These are phyloP conservation scores for Musa balbisiana DNA, from an alignment of 202 grass and related monocot genomes.

Conservation along the genomic window DNA sequence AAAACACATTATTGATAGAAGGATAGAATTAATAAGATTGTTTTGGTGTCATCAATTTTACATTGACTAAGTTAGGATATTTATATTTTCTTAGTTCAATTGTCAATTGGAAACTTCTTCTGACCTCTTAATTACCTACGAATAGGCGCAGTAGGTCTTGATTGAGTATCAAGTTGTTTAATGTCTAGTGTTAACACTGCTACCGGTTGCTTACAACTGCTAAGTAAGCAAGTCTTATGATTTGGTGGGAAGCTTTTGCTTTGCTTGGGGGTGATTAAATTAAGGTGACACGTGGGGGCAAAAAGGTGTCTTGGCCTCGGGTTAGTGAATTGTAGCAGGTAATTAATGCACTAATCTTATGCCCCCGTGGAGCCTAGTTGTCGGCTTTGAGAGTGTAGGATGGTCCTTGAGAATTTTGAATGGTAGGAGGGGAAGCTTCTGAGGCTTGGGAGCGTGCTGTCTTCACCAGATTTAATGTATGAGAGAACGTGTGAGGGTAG, in stretches of 20 bases:
- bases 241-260: slow-evolving; percentile 9
- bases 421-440: slow-evolving; percentile 13
- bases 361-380: neutral
- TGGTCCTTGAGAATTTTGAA: slow-evolving; percentile 10
- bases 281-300: slow-evolving; percentile 10
- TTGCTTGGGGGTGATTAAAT: slow-evolving; percentile 1
- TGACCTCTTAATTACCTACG: neutral
- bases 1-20: too few relatives aligned
- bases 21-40: too few relatives aligned
- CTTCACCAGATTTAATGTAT: neutral
- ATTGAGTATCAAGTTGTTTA: neutral
- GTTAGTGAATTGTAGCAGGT: neutral
- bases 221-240: neutral
- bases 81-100: neutral
- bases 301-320: neutral
- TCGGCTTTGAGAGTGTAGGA: slow-evolving; percentile 5
- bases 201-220: neutral
- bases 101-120: neutral
- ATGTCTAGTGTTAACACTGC: neutral
- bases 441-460: neutral
- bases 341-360: neutral
- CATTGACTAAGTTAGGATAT: neutral
- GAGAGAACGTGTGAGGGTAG: too few relatives aligned
- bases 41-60: too few relatives aligned
- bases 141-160: neutral